A percentile compares a stretch with the other conserved stretches of the same genome.
Conservation (phyloP, 139 green algal genomes). For the Coelastrella sp. region DNA sequence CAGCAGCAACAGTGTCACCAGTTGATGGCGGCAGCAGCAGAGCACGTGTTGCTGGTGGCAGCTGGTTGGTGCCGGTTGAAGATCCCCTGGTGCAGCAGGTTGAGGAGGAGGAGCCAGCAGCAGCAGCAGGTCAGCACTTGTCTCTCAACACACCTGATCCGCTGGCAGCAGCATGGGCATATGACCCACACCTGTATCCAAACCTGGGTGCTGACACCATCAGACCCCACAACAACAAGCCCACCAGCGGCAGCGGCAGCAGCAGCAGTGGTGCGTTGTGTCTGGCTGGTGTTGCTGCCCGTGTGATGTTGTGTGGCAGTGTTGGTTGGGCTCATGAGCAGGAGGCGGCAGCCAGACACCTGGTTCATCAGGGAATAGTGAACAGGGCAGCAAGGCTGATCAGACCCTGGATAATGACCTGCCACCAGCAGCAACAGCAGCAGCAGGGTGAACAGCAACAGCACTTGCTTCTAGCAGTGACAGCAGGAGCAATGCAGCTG, state of each 20-base stretch:
- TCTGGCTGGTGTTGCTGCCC: background rate
- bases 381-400: background rate
- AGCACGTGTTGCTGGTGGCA: background rate
- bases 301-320: conserved; percentile 37
- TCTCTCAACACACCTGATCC: conserved; percentile 4
- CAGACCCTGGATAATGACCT: background rate
- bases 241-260: conserved; percentile 27
- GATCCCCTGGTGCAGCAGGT: background rate
- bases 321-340: background rate
- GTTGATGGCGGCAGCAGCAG: background rate
- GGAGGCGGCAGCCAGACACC: conserved; percentile 12
- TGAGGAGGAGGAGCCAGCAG: background rate
- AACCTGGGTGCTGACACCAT: background rate
- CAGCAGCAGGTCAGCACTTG: background rate
- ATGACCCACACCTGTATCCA: conserved; percentile 20
- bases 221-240: background rate
- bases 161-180: conserved; percentile 35
- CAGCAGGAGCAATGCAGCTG: conserved; percentile 5
- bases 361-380: background rate
- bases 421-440: conserved; percentile 15
- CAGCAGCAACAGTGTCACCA: background rate
- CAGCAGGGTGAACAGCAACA: background rate
- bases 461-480: conserved; percentile 1
- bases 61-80: background rate
- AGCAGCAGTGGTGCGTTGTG: background rate